phyloP scores from a whole-genome alignment of 148 eudicot genomes.

The Nyssa sinensis region DNA sequence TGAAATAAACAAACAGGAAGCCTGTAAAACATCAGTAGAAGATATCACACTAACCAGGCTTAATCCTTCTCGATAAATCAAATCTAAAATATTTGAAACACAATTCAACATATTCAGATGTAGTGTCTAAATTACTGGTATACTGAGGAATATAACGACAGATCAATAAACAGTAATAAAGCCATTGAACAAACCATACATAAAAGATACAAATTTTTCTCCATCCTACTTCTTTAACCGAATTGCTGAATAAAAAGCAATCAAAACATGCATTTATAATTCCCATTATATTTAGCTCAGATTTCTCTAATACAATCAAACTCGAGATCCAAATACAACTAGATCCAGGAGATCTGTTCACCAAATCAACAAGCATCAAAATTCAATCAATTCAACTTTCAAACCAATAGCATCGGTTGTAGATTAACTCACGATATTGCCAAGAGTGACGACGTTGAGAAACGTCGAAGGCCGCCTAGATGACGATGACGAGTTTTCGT shows the following conservation, averaged over 20 bases:
- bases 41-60: not conserved
- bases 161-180: not conserved
- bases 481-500: conserved; percentile 44
- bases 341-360: conserved; percentile 21
- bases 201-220: not conserved
- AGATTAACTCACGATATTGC: conserved; percentile 64
- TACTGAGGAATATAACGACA: not conserved
- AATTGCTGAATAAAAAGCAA: no score
- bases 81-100: not conserved
- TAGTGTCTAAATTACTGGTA: no score
- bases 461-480: conserved; percentile 65
- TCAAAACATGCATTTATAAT: not conserved
- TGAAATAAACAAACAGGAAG: not conserved
- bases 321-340: conserved; percentile 2
- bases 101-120: not conserved
- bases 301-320: not conserved
- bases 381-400: not conserved
- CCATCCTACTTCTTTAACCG: not conserved
- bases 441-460: conserved; percentile 83
- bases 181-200: not conserved
- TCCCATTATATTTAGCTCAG: not conserved
- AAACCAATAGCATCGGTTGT: not conserved
- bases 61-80: not conserved
- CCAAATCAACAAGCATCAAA: not conserved
- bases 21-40: not conserved